These are phyloP conservation scores for Bremia lactucae DNA, from an alignment of 352 stramenopile genomes.

Conservation along the genomic window DNA sequence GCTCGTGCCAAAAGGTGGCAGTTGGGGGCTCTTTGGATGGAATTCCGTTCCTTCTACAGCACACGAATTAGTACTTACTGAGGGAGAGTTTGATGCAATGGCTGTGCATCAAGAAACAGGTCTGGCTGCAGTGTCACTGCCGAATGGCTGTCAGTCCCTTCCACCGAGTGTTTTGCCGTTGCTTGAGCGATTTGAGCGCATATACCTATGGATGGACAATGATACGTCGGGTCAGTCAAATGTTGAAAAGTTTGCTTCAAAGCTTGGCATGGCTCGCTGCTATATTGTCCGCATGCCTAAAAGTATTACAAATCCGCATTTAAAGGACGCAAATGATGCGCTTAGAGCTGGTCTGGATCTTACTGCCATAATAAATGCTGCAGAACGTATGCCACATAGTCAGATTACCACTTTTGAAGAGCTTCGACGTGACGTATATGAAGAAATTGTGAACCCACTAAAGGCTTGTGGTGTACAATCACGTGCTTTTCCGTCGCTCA, in stretches of 20 bases:
- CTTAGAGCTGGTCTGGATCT: slow-evolving; percentile 87
- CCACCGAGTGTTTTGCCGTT: slow-evolving; percentile 91
- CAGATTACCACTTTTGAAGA: slow-evolving; percentile 92
- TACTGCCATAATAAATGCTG: slow-evolving; percentile 67
- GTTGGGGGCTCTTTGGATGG: slow-evolving; percentile 98
- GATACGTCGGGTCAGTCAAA: slow-evolving; percentile 91
- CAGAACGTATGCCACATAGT: slow-evolving; percentile 83
- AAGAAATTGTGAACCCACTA: slow-evolving; percentile 92
- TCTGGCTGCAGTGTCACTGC: slow-evolving; percentile 88
- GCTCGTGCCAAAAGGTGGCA: slow-evolving; percentile 86
- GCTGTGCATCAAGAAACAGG: slow-evolving; percentile 94
- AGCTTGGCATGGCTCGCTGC: slow-evolving; percentile 87
- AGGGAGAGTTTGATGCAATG: slow-evolving; percentile 96
- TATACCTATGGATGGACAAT: slow-evolving; percentile 99
- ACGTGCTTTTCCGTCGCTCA: slow-evolving; percentile 90
- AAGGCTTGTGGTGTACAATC: slow-evolving; percentile 89
- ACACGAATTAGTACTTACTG: slow-evolving; percentile 92
- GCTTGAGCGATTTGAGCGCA: slow-evolving; percentile 93
- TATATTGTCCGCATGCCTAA: slow-evolving; percentile 84
- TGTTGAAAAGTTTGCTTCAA: slow-evolving; percentile 93
- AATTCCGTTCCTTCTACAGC: slow-evolving; percentile 88
- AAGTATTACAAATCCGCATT: slow-evolving; percentile 22
- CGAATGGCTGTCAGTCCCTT: slow-evolving; percentile 94
- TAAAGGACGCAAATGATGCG: slow-evolving; percentile 99
- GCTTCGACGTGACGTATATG: slow-evolving; percentile 86